Conservation (phyloP, 345 rosid genomes). For the Eucalyptus brandiana region DNA sequence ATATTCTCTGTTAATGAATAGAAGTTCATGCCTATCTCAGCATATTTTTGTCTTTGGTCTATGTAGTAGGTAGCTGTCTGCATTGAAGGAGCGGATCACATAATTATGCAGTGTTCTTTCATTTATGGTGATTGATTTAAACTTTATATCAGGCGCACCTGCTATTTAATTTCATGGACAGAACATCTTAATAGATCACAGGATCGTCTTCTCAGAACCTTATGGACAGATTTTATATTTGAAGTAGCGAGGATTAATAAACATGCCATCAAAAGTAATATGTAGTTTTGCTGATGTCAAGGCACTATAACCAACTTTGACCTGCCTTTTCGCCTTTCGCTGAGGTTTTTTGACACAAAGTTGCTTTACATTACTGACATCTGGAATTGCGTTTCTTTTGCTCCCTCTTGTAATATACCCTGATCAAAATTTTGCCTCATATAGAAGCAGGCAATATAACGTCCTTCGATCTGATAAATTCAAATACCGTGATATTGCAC, state of each 20-base stretch:
- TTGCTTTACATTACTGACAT: background rate
- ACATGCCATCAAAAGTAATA: background rate
- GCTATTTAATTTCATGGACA: background rate
- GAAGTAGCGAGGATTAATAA: background rate
- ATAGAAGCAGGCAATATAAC: background rate
- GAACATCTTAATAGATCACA: background rate
- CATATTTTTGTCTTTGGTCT: background rate
- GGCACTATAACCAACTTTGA: background rate
- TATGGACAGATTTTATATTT: background rate
- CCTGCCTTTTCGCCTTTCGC: background rate
- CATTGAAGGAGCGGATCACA: background rate
- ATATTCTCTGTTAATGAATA: background rate
- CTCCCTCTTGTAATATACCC: background rate
- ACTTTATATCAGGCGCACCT: background rate
- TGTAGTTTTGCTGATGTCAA: background rate
- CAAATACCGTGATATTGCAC: background rate
- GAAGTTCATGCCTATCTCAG: background rate
- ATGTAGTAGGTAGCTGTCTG: background rate
- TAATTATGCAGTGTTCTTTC: background rate
- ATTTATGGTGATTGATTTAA: background rate
- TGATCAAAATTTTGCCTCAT: background rate
- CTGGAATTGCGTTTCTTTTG: background rate
- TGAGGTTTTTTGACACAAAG: background rate
- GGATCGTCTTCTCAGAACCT: background rate
- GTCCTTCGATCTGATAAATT: background rate